Percentiles rank a stretch among this genome's conserved stretches.
These are phyloP conservation scores for Penicillium diatomitis DNA, from an alignment of 495 filamentous ascomycete species.

Conservation along the genomic window DNA sequence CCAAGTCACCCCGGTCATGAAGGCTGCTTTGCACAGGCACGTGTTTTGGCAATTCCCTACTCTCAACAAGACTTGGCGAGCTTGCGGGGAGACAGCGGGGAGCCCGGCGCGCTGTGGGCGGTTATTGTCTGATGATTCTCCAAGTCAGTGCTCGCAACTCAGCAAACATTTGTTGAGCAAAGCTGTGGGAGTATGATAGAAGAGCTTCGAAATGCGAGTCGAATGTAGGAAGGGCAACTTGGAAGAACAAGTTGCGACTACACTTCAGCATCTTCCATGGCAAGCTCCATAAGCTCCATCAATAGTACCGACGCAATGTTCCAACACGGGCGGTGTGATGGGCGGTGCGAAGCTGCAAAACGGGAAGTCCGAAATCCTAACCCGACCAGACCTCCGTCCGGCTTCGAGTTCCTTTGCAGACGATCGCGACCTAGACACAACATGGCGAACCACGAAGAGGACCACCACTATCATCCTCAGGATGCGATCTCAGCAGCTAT, in stretches of 20 bases:
- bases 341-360: conserved; percentile 29
- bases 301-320: too few species aligned
- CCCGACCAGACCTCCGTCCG: conserved; percentile 14
- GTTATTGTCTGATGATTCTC: background rate
- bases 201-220: too few species aligned
- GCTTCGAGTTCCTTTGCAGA: conserved; percentile 11
- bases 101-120: conserved; percentile 15
- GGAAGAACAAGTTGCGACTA: too few species aligned
- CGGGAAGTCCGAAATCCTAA: conserved; percentile 21
- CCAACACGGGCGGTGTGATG: conserved; percentile 1
- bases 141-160: too few species aligned
- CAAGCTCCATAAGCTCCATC: too few species aligned
- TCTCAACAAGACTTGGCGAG: background rate
- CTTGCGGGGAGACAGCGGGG: conserved; percentile 21
- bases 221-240: too few species aligned
- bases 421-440: conserved; percentile 23
- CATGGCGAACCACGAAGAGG: conserved; percentile 42
- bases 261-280: too few species aligned
- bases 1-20: background rate
- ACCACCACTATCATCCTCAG: conserved; percentile 59
- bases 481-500: conserved; percentile 65
- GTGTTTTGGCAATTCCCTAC: too few species aligned
- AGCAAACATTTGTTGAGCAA: too few species aligned
- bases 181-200: too few species aligned
- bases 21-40: too few species aligned